Evolutionary conservation across 306 rosid genomes (phyloP), one percentile per base, ranked within the genome.

Genomic region (Parietaria judaica): DNA sequence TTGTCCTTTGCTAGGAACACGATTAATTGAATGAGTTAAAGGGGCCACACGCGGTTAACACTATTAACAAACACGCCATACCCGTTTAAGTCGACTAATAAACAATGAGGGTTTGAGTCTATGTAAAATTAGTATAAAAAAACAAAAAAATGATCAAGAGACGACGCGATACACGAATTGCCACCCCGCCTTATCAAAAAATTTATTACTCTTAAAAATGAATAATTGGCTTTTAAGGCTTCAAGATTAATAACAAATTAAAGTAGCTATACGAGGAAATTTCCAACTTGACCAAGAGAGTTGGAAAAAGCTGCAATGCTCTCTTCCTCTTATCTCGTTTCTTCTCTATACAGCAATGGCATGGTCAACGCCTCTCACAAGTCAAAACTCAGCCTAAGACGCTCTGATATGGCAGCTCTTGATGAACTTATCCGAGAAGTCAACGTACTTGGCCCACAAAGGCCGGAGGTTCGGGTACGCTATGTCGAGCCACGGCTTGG

Each of bases 401-500:
- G 79, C 73, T 72, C 81, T 89, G 46, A 94, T 82, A 65, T 81
- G 90, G 72, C 99, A 94, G 77, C 94, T 67, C 80, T 81, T 88
- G 67, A 94, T 84, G 85, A 94, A 88, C 66, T 84, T 82, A 84
- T 94, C 95, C 7, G 97, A 86, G 83, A 88, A 88, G 73, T 86
- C 59, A 37, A 94, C 73, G 63, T 94, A 78, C 72, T 86, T 94
- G 6, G 95, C 41, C 99, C 99, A 94, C 60, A 94, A 67, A 48
- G 78, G 74, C 74, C 82, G 69, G 15, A 94, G 85, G 36, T 78
- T 76, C 1, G 97, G 94, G 80, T 88, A 94, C 52, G 94, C 95
- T 68, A 94, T 86, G 53, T 94, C 99, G 51, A 94, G 87, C 99
- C 99, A 94, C 16, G 99, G 99, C 70, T 94, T 94, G 47, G 97